Evolutionary conservation across 106 monocot genomes (phyloP), one percentile per base, ranked within the genome.

Genomic region (Dioscorea dumetorum): DNA sequence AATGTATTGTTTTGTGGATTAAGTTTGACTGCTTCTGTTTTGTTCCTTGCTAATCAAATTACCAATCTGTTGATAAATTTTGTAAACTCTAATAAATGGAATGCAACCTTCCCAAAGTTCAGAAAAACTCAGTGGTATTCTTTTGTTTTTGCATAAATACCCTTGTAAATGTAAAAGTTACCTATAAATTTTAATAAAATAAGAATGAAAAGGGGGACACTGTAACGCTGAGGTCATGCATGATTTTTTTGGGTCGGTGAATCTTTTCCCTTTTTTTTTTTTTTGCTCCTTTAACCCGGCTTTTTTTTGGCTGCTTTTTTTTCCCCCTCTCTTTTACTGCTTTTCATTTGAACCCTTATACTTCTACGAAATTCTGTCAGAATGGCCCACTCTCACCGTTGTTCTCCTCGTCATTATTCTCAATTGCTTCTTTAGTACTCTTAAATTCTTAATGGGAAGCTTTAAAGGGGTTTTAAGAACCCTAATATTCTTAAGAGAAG

Each of bases 401-500:
- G 15, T 18, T 12, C 7, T 54, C 51, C 1, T 51, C 13, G 5
- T 54, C 13, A 54, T 54, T 54, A 54, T 18, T 54, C 15, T 54
- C 15, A 18, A 54, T 14, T 54, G 54, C 15, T 54, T 19, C 28
- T 54, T 54, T 54, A 54, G 19, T 54, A 54, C 41, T 41, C 41
- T 8, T 54, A 15, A 54, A 19, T 5, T 54, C 15, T 12, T 18
- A 19, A 70, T 41, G 35, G 19, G 53, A 67, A 66, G 62, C 56
- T 72, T 76, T 67, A 72, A 76, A 81, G 76, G n/a, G 76, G 79
- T 67, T 67, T 54, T 50, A 54, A 54, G 48, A 5, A 49, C 60
- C 35, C 73, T 48, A 58, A 11, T 4, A 9, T 7, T 12, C 8
- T 49, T 8, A 17, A 57, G 51, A 71, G 67, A 76, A 68, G 70